Evolutionary conservation across 2,329 filamentous ascomycete genomes (phyloP).

Genomic region (Nothomitra cinnamomea): DNA sequence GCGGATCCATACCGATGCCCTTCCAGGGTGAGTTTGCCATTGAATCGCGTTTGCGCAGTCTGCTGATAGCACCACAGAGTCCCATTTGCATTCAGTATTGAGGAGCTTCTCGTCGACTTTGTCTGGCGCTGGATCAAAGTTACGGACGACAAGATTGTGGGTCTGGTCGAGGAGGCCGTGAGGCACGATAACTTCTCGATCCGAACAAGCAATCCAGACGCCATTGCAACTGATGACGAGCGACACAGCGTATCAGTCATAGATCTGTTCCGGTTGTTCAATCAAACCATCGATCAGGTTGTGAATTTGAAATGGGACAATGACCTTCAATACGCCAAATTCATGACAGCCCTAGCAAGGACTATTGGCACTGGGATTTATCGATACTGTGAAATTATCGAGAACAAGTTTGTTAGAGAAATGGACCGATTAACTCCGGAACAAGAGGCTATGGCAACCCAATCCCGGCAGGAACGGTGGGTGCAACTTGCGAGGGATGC

Average conservation of each 20-base stretch:
- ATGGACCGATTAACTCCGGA: constrained; percentile 87
- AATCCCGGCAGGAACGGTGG: constrained; percentile 81
- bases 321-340: constrained; percentile 82
- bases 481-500: constrained; percentile 87
- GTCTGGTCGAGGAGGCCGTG: constrained; percentile 78
- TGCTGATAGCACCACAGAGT: constrained; percentile 19
- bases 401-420: constrained; percentile 69
- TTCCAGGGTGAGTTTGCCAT: constrained; percentile 37
- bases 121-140: constrained; percentile 89
- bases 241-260: constrained; percentile 86
- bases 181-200: constrained; percentile 79
- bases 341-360: constrained; percentile 87
- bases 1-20: constrained; percentile 55
- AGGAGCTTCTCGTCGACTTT: constrained; percentile 72
- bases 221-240: constrained; percentile 56
- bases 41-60: background rate
- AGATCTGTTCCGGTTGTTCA: constrained; percentile 87
- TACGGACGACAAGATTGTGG: constrained; percentile 62
- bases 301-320: constrained; percentile 81
- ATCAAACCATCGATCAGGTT: constrained; percentile 77
- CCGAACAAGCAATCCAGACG: constrained; percentile 43
- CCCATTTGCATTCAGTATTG: constrained; percentile 74
- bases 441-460: constrained; percentile 59
- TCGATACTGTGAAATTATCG: constrained; percentile 80
- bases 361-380: constrained; percentile 69